phyloP scores from a whole-genome alignment of 75 land plant genomes.

The Selaginella tamariscina region DNA sequence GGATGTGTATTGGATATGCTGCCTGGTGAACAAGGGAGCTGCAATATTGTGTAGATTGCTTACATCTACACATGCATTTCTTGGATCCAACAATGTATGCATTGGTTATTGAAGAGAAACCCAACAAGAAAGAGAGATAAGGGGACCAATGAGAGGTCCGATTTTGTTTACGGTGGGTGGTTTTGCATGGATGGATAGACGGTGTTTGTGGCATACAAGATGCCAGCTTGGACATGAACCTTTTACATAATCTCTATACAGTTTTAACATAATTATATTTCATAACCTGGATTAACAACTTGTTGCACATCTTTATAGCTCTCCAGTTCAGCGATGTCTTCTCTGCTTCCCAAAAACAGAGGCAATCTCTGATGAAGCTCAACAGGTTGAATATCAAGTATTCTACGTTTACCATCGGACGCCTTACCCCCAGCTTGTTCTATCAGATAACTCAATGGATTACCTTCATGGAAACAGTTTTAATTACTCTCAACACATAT shows the following conservation, averaged over 20 bases:
- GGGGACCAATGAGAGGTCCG: too few species aligned
- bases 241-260: too few species aligned
- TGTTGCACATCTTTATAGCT: slow-evolving; percentile 89
- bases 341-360: slow-evolving; percentile 74
- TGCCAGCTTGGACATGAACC: too few species aligned
- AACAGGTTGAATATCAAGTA: slow-evolving; percentile 67
- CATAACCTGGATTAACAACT: slow-evolving; percentile 89
- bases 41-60: background rate
- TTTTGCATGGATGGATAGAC: too few species aligned
- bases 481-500: too few species aligned
- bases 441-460: slow-evolving; percentile 87
- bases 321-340: slow-evolving; percentile 73
- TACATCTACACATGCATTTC: background rate
- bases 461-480: slow-evolving; percentile 93
- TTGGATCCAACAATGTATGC: background rate
- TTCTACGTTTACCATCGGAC: slow-evolving; percentile 72
- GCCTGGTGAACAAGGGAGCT: background rate
- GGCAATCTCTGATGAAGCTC: slow-evolving; percentile 82
- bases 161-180: too few species aligned
- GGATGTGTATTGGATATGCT: too few species aligned
- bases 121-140: too few species aligned
- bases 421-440: slow-evolving; percentile 93
- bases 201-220: too few species aligned
- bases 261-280: too few species aligned
- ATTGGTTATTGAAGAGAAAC: too few species aligned